Base-by-base conservation (phyloP, 768 basidiomycete genomes). In the Xerocomellus chrysenteron region DNA sequence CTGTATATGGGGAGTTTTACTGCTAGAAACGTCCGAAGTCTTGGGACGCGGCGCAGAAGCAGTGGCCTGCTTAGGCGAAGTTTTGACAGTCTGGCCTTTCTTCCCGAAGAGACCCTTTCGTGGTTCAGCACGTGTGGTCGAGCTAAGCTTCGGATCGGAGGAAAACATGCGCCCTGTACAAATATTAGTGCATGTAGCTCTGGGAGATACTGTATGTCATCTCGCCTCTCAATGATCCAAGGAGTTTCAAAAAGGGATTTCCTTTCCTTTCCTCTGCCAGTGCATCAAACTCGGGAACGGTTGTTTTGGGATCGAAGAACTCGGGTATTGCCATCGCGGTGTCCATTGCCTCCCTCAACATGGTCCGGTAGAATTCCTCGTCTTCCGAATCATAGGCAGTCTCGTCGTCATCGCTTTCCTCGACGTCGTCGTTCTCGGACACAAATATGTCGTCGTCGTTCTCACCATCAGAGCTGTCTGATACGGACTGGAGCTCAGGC, bases 171-270 rank as follows among this genome's bases (percentile, higher is more conserved):
- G 86, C 10, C 88, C 88, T 90, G 33, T 11, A 24, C 36, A 26
- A 4, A 33, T n/a, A 36, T 71, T 26, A 62, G 43, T 33, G 3
- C 11, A 39, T 8, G 45, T 16, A 26, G 4, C 4, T n/a, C 32
- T 13, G 24, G 26, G 30, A 44, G 17, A 28, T 10, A 1, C 6
- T 10, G 5, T 5, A 40, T 14, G 24, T 37, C 44, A 39, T 58
- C 72, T 36, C 52, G 85, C 90, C 91, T 82, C 86, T 79, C 55
- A 93, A 68, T 14, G 87, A 86, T 36, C 86, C 85, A 59, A 94
- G 74, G 36, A 92, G 70, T 67, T 86, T 91, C 63, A 92, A 68
- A 69, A 94, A 92, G 0, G 90, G 88, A 65, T 93, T 94, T 19
- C 78, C 82, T 65, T 85, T 86, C 50, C 79, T 75, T 50, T 82